phyloP scores from a whole-genome alignment of 352 stramenopile genomes.

The Phytopythium aichiense region DNA sequence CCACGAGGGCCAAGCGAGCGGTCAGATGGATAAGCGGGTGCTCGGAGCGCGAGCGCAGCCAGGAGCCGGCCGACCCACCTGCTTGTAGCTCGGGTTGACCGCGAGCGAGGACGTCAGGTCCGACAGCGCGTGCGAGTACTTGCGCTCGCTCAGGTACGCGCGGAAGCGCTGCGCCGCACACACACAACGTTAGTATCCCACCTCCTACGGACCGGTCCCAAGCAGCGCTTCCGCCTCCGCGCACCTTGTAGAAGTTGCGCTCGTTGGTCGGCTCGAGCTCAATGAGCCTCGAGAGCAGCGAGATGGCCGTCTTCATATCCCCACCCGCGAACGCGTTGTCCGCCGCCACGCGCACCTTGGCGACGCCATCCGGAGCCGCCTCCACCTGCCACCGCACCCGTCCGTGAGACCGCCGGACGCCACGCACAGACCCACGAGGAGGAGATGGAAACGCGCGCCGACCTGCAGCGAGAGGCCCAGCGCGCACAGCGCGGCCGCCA shows the following conservation, averaged over 20 bases:
- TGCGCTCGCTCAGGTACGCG: constrained; percentile 76
- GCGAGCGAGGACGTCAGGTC: constrained; percentile 67
- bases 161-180: constrained; percentile 40
- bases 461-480: constrained; percentile 3
- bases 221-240: background rate
- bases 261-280: constrained; percentile 75
- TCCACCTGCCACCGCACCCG: constrained; percentile 13
- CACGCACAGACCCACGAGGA: background rate
- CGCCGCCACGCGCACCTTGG: constrained; percentile 64
- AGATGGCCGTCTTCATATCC: constrained; percentile 74
- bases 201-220: background rate
- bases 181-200: background rate
- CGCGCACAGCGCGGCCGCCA: constrained; percentile 21
- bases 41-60: no score
- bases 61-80: constrained; percentile 17
- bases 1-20: background rate
- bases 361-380: constrained; percentile 31
- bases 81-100: constrained; percentile 78
- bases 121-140: constrained; percentile 67
- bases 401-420: background rate
- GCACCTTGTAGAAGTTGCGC: constrained; percentile 77
- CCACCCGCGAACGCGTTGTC: constrained; percentile 78
- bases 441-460: background rate
- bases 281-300: constrained; percentile 76
- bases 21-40: background rate